phyloP scores from a whole-genome alignment of 768 basidiomycete genomes.

The Peribolospora kevripleyi region DNA sequence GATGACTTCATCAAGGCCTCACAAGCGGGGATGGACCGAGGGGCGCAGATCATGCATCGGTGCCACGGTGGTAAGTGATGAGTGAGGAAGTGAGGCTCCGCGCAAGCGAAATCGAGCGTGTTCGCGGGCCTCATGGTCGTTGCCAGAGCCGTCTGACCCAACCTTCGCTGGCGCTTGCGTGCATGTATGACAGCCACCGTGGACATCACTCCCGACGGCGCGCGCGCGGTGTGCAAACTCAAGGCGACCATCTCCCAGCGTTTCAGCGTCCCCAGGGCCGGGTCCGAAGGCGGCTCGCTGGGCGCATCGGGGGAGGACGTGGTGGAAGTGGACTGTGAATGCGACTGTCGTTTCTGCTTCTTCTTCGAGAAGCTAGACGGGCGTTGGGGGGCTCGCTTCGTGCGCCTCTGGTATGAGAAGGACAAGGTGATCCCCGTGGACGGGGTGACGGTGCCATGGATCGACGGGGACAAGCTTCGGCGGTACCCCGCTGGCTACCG shows the following conservation, averaged over 20 bases:
- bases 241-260: not conserved
- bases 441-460: not conserved
- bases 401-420: not conserved
- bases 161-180: too few species aligned
- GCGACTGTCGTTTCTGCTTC: not conserved
- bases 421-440: constrained; percentile 2
- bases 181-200: not conserved
- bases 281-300: too few species aligned
- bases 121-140: too few species aligned
- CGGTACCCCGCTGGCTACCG: constrained; percentile 3
- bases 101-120: too few species aligned
- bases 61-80: not conserved
- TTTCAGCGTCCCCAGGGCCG: not conserved
- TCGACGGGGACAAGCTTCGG: constrained; percentile 2
- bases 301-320: too few species aligned
- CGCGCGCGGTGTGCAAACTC: not conserved
- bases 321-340: not conserved
- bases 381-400: not conserved
- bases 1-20: constrained; percentile 1
- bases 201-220: not conserved
- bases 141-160: too few species aligned
- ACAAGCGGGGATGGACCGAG: not conserved
- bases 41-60: not conserved
- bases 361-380: not conserved
- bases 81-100: too few species aligned